Percentiles rank a stretch among this genome's conserved stretches.
phyloP scores from a whole-genome alignment of 768 basidiomycete genomes.

The Hypholoma fasciculare region DNA sequence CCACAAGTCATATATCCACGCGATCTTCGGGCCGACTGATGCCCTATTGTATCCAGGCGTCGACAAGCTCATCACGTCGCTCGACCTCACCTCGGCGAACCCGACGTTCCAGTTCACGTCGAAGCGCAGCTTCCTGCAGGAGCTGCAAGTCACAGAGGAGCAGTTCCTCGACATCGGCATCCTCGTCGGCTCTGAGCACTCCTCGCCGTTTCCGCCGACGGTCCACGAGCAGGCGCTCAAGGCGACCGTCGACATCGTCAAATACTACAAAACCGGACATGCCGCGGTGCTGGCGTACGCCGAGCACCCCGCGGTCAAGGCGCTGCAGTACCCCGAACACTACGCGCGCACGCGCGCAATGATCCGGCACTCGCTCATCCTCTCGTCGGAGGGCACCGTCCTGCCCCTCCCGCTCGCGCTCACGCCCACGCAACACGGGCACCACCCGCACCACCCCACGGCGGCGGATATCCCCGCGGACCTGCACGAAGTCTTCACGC shows the following conservation, averaged over 20 bases:
- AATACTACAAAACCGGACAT: constrained; percentile 88
- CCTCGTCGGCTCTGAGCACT: constrained; percentile 85
- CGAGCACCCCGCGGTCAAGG: constrained; percentile 83
- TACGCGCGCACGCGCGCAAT: constrained; percentile 90
- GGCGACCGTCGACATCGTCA: constrained; percentile 89
- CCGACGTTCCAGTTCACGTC: constrained; percentile 85
- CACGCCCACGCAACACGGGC: constrained; percentile 44
- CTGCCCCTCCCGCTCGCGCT: constrained; percentile 78
- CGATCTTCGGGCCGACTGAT: constrained; percentile 90
- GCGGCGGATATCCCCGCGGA: constrained; percentile 88
- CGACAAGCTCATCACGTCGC: constrained; percentile 86
- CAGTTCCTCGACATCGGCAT: constrained; percentile 95
- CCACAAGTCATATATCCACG: constrained; percentile 90
- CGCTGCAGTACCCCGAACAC: constrained; percentile 76
- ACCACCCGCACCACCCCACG: constrained; percentile 68
- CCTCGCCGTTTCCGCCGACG: constrained; percentile 79
- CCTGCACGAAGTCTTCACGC: constrained; percentile 92
- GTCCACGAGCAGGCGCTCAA: constrained; percentile 80
- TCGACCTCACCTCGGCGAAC: constrained; percentile 69
- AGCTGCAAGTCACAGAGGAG: constrained; percentile 72
- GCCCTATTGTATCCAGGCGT: constrained; percentile 84
- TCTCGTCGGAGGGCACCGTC: constrained; percentile 84
- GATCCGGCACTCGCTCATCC: constrained; percentile 88
- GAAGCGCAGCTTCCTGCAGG: constrained; percentile 63
- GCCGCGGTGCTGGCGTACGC: constrained; percentile 74